Evolutionary conservation across 495 filamentous ascomycete genomes (phyloP).

Genomic region (Penicillium waksmanii): DNA sequence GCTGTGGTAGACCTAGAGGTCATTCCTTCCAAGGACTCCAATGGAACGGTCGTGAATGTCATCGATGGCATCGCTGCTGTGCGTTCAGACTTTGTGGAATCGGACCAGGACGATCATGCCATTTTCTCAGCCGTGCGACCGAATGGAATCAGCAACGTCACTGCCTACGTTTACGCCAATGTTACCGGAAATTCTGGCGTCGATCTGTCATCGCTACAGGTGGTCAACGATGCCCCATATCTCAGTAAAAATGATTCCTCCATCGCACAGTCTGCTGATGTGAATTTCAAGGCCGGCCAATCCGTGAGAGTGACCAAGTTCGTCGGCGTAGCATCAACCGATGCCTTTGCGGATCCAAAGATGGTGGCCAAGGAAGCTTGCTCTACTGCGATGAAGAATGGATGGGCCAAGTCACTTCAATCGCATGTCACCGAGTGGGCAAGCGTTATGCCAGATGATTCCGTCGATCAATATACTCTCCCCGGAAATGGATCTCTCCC

Average conservation of each 20-base stretch:
- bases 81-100: conserved; percentile 58
- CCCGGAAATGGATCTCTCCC: conserved; percentile 64
- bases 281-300: conserved; percentile 52
- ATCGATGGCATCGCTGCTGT: conserved; percentile 62
- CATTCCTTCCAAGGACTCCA: conserved; percentile 46
- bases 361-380: conserved; percentile 52
- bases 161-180: conserved; percentile 60
- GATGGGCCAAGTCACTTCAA: conserved; percentile 51
- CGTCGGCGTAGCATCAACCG: conserved; percentile 63
- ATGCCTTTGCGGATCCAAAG: conserved; percentile 60
- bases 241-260: conserved; percentile 60
- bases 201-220: conserved; percentile 48
- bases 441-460: conserved; percentile 53
- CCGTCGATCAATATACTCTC: conserved; percentile 64
- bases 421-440: conserved; percentile 61
- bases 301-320: conserved; percentile 59
- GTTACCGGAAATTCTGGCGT: conserved; percentile 48
- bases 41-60: conserved; percentile 60
- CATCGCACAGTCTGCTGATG: conserved; percentile 58
- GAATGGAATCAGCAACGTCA: conserved; percentile 56
- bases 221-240: conserved; percentile 49
- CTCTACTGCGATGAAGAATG: conserved; percentile 41
- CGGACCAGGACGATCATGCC: conserved; percentile 48
- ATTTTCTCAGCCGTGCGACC: conserved; percentile 64
- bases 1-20: conserved; percentile 64